Evolutionary conservation across 2,329 filamentous ascomycete genomes (phyloP), one percentile per base, ranked within the genome.

Genomic region (Arthroderma sp.): DNA sequence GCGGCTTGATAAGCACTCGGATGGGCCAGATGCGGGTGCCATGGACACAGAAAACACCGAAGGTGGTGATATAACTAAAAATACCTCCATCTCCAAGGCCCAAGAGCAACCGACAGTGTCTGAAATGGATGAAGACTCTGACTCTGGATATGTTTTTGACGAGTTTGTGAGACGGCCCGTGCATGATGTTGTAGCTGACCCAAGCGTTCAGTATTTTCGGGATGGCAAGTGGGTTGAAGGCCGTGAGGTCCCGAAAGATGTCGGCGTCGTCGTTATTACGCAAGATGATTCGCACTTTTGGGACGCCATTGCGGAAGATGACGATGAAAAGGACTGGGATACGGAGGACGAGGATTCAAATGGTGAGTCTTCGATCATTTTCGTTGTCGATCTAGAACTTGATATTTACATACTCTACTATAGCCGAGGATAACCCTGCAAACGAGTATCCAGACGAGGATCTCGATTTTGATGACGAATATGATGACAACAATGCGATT

Each of bases 321-420:
- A 78, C 11, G 79, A 78, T 49, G 75, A 77, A 51, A 77, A 73
- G 44, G 75, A 77, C 49, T 81, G 77, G 71, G 76, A 81, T 61
- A 81, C 76, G 35, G 82, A 84, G 59, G 81, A 83, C 60, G 80
- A 81, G 25, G 81, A 84, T 62, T 81, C 81, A 38, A 84, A 85
- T 65, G 79, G 76, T 77, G 66, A 64, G 68, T 62, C 49, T n/a
- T 15, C 35, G 19, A 17, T 23, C 51, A 11, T 37, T 11, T 31
- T 19, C 13, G 2, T 39, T 37, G 21, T n/a, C 38, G 15, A 37
- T 25, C 43, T 52, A 25, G 38, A 19, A 41, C 6, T 25, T 25
- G 33, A 28, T 7, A 17, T 37, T 38, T 41, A 55, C 19, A 21
- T 44, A 47, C 38, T 49, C 35, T 43, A 19, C 7, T 33, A 57